Evolutionary conservation across 2,329 filamentous ascomycete species (phyloP), one percentile per base, ranked within the genome.

Genomic region (Aspergillus costaricaensis): DNA sequence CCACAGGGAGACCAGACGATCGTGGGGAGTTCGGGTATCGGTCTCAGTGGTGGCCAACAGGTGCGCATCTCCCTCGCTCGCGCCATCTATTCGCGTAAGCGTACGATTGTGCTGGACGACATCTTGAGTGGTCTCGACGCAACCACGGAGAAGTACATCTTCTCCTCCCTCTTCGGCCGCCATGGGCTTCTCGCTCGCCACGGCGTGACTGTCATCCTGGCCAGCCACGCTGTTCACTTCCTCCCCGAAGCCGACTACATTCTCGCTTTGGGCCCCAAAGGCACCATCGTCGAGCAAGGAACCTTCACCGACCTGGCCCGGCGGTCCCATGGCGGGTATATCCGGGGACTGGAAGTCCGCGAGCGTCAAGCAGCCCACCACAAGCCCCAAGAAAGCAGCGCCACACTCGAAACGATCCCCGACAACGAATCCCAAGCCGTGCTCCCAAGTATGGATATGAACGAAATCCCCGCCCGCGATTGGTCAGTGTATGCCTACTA

Each of bases 31-130:
- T 14, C 12, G 38, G 38, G 38, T 2, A 41, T 41, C 6, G 38
- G 38, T 2, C 38, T 41, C 15, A 41, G 38, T 41, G 38, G 38
- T 41, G 38, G 38, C n/a, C 38, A 41, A n/a, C 38, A 41, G n/a
- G 38, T n/a, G 38, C 38, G 38, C 15, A 41, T 41, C 38, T 41
- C 38, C 4, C 38, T 81, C 12, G 78, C 79, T 5, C 67, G 79
- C 58, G 78, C 77, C 5, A 64, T 79, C 17, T 81, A 80, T 62
- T 73, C 78, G 41, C 72, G 76, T 36, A 76, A 74, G 36, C 69
- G 74, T 44, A 74, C 79, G n/a, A 67, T 77, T 10, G 72, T 80
- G 38, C 73, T 81, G 19, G 79, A 81, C 59, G 78, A 80, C 58
- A 70, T 74, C 51, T 67, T 80, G 4, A 78, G 74, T 60, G 77